These are phyloP conservation scores for Globomyces pollinis-pini DNA, from an alignment of 192 early-diverging fungal species.

Conservation along the genomic window DNA sequence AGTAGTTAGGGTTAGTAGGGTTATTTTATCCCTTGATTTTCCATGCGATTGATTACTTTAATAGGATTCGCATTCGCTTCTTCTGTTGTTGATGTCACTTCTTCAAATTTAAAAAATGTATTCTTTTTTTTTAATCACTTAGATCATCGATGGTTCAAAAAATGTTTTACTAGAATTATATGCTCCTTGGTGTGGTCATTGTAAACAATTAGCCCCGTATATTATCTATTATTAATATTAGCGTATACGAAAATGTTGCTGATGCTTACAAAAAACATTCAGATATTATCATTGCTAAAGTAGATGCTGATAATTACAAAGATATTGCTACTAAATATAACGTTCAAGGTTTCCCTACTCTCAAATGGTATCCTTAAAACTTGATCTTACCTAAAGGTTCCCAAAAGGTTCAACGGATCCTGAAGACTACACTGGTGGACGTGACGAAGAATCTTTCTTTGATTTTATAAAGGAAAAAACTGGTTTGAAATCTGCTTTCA, in stretches of 20 bases:
- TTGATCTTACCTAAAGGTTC: no score
- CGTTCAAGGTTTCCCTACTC: constrained; percentile 75
- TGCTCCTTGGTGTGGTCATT: constrained; percentile 75
- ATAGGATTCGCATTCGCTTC: no score
- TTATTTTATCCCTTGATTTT: no score
- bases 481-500: constrained; percentile 47
- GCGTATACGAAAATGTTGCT: constrained; percentile 76
- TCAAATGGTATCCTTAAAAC: constrained; percentile 58
- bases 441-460: constrained; percentile 70
- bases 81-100: no score
- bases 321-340: constrained; percentile 69
- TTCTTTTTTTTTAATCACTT: no score
- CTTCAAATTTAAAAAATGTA: no score
- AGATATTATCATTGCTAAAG: constrained; percentile 80
- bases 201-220: constrained; percentile 47
- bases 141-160: constrained; percentile 63
- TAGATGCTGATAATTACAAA: constrained; percentile 71
- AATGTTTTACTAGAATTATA: constrained; percentile 81
- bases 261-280: constrained; percentile 64
- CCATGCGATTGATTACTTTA: no score
- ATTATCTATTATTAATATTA: no score
- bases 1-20: no score
- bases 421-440: constrained; percentile 75
- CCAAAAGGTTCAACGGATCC: constrained; percentile 67
- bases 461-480: constrained; percentile 77